A percentile compares a stretch with the other conserved stretches of the same genome.
These are phyloP conservation scores for Solanum peruvianum DNA, from an alignment of 257 asterid genomes.

Conservation along the genomic window DNA sequence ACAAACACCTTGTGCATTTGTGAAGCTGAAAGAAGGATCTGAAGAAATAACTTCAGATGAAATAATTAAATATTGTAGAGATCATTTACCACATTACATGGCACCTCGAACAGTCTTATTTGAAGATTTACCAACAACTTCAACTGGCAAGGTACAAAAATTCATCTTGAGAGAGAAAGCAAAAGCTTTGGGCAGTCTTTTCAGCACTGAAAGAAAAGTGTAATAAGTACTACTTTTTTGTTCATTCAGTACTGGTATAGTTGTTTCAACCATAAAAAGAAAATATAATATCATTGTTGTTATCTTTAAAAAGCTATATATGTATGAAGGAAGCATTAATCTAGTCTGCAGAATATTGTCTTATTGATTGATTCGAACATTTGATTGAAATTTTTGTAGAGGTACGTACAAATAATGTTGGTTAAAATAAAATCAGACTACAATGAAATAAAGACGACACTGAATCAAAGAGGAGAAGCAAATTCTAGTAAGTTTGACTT, in stretches of 20 bases:
- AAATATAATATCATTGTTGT: not conserved
- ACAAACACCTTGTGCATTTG: conserved; percentile 31
- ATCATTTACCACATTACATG: not conserved
- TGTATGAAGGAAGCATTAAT: not conserved
- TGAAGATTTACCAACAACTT: conserved; percentile 20
- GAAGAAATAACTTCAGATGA: conserved; percentile 2
- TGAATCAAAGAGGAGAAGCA: not conserved
- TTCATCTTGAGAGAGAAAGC: conserved; percentile 15
- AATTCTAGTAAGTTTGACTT: not conserved
- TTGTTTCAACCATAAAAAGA: not conserved
- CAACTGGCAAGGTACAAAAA: conserved; percentile 24
- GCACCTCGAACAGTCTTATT: conserved; percentile 18
- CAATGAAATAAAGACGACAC: not conserved
- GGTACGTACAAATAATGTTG: not conserved
- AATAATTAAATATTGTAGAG: not conserved
- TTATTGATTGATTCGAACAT: too few relatives aligned
- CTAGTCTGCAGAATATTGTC: too few relatives aligned
- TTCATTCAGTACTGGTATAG: not conserved
- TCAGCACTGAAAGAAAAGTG: not conserved
- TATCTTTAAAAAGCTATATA: not conserved
- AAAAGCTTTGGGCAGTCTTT: conserved; percentile 22
- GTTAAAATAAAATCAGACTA: not conserved
- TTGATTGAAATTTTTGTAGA: too few relatives aligned
- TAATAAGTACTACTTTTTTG: not conserved
- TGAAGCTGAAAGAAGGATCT: conserved; percentile 18